phyloP scores from a whole-genome alignment of 2,329 filamentous ascomycete species.

The Aspergillus proliferans region DNA sequence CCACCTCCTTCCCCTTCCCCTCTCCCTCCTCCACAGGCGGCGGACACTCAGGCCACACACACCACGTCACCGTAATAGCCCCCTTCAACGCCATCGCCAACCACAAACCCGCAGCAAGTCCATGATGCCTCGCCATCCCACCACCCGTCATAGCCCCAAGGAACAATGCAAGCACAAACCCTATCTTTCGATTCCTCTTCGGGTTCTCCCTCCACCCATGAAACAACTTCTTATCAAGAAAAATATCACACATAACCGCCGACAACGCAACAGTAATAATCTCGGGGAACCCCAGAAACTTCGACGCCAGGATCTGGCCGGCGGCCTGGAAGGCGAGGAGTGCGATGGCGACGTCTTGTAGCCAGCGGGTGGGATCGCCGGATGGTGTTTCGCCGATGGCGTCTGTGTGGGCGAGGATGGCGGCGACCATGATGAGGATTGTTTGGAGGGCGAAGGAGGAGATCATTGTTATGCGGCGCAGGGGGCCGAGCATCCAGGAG shows the following conservation, averaged over 20 bases:
- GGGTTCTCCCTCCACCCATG: slow-evolving; percentile 8
- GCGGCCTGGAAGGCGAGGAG: slow-evolving; percentile 29
- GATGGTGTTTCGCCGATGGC: slow-evolving; percentile 1
- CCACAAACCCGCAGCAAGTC: slow-evolving; percentile 23
- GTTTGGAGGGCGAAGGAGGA: slow-evolving; percentile 28
- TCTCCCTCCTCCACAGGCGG: no score
- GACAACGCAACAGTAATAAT: slow-evolving; percentile 32
- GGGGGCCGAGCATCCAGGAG: slow-evolving; percentile 16
- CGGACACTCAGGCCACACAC: slow-evolving; percentile 15
- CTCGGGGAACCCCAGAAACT: slow-evolving; percentile 25
- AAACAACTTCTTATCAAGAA: slow-evolving; percentile 19
- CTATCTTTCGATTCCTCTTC: slow-evolving; percentile 16
- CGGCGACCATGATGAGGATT: slow-evolving; percentile 17
- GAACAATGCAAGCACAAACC: slow-evolving; percentile 22
- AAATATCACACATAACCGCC: slow-evolving; percentile 10
- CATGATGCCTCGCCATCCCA: slow-evolving; percentile 19
- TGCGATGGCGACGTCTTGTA: slow-evolving; percentile 22
- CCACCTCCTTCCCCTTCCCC: no score
- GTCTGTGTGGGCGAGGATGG: slow-evolving; percentile 18
- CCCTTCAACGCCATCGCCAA: slow-evolving; percentile 22
- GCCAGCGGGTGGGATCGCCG: slow-evolving; percentile 6
- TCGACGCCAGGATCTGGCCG: slow-evolving; percentile 28
- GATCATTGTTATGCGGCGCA: slow-evolving; percentile 23
- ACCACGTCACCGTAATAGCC: slow-evolving; percentile 17
- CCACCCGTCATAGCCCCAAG: slow-evolving; percentile 25